phyloP scores from a whole-genome alignment of 148 eudicot genomes.

The Beta vulgaris region DNA sequence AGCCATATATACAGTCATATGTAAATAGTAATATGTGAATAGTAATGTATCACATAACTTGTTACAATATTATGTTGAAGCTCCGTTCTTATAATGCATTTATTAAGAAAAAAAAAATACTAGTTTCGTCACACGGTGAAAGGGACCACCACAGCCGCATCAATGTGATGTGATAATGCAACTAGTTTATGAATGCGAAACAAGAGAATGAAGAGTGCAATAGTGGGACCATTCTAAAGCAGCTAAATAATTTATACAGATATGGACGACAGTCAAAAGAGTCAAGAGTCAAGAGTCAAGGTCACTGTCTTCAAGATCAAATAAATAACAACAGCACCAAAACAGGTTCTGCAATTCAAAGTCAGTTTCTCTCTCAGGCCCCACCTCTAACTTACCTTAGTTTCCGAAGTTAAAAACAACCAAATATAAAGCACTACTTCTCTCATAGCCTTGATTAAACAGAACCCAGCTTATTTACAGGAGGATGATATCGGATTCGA shows the following conservation, averaged over 20 bases:
- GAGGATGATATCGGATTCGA: background rate
- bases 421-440: background rate
- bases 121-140: too few relatives aligned
- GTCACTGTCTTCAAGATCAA: background rate
- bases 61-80: too few relatives aligned
- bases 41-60: too few relatives aligned
- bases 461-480: background rate
- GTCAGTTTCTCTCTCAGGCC: background rate
- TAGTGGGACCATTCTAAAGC: background rate
- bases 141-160: background rate
- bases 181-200: background rate
- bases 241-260: background rate
- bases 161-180: background rate
- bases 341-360: background rate
- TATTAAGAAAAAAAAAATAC: too few relatives aligned
- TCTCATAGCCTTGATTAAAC: background rate
- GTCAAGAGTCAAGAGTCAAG: background rate
- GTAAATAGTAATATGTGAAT: too few relatives aligned
- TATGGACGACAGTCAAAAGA: background rate
- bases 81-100: too few relatives aligned
- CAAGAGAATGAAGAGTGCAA: background rate
- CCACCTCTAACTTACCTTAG: background rate
- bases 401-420: background rate
- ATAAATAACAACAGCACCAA: slow-evolving; percentile 11
- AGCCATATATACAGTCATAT: too few relatives aligned